Evolutionary conservation across 2,329 filamentous ascomycete species (phyloP), one percentile per base, ranked within the genome.

Genomic region (Ceratocystis lukuohia): DNA sequence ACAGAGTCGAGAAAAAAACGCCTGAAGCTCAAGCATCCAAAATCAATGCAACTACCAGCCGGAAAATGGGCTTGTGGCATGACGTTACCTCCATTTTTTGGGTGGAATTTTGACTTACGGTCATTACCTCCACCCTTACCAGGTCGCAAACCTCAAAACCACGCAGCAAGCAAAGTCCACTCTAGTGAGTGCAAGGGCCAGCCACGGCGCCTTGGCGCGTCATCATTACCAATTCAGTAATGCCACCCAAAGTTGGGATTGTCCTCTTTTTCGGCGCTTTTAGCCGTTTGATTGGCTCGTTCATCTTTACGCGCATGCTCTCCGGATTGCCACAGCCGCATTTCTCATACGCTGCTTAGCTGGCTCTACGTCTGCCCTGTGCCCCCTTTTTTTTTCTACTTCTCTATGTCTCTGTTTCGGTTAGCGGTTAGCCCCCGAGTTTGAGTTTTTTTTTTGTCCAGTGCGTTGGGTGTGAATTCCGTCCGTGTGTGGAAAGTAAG

Each of bases 281-380:
- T 57, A 57, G 57, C 44, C 12, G 57, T 61, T 41, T 67, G 25
- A 67, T 67, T 67, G 65, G 65, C 53, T 41, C 44, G 20, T 46
- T 41, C 37, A 22, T 44, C 48, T 7, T 12, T 46, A n/a, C 45
- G 44, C 44, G 20, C 44, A 37, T 65, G 30, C 37, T 44, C 65
- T 63, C 57, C 57, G 59, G 65, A 62, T 53, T 53, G 44, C 61
- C 61, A 56, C 33, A 57, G 61, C 22, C 61, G 46, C 59, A 50
- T 22, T 66, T 33, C 20, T 33, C 30, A 46, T 45, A 12, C 28
- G 61, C 61, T 22, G 28, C n/a, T 10, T 10, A 56, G n/a, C 45
- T 30, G 15, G 62, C 44, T 33, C 61, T 8, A 22, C 30, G 20
- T 59, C 30, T 57, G 53, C 50, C 44, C 50, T 25, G 50, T 61